Base-by-base conservation (phyloP, 164 flowering plant species). In the Magnolia changhungtana region DNA sequence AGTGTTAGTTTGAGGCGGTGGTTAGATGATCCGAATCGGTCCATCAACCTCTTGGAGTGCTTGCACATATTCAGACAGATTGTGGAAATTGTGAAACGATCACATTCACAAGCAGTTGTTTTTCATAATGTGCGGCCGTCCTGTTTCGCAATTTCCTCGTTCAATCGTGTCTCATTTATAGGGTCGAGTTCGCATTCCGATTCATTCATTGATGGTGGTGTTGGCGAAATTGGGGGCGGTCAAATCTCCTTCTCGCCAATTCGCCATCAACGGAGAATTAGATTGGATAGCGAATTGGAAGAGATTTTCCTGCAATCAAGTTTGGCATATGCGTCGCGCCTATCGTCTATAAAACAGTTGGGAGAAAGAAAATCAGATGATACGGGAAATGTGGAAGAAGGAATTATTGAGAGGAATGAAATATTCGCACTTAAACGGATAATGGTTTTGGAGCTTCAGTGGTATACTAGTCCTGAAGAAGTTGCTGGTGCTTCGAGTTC, bases 381-480 rank as follows among this genome's bases (percentile, higher is more conserved):
- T 16, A 24, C 16, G 70, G 77, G 70, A 73, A 74, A 74, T 69
- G 67, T 14, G 24, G 87, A 87, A 50, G 82, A 86, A 69, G 78
- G 20, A 67, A 29, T 49, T 59, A 89, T 81, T 71, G 92, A 83
- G 76, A 83, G 79, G 67, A 84, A 82, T 74, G 86, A 83, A 74
- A 72, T 81, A 1, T 90, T 94, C 74, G 97, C 96, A 14, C 82
- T 90, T 83, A 94, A 92, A 76, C 91, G 89, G 81, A 84, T 90
- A 50, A 81, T 94, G 85, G 81, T 81, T 49, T 85, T 90, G 92
- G 99, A 96, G 84, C 81, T 82, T 27, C 84, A 75, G 79, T 96
- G 99, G 99, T 96, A 96, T 76, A 88, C 91, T 8, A 91, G 95
- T 83, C 98, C 99, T 3, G 98, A 94, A 80, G 98, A 96, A 82